These are phyloP conservation scores for Cicer cuneatum DNA, from an alignment of 306 rosid genomes.

Conservation along the genomic window DNA sequence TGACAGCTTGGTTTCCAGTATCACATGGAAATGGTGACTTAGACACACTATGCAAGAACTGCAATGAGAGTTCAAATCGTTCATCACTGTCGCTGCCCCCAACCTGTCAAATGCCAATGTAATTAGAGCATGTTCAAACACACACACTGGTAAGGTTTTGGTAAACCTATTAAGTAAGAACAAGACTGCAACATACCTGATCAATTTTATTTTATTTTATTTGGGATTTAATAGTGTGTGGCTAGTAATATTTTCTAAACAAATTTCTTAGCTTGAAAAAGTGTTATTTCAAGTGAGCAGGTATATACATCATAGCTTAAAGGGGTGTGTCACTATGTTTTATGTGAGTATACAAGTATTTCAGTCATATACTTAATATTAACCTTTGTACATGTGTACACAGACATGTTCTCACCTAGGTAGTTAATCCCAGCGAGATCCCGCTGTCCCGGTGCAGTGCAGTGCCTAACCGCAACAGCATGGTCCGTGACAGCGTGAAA, in stretches of 20 bases:
- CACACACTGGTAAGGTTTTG: neutral
- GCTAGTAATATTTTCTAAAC: neutral
- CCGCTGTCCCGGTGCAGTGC: no score
- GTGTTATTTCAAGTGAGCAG: neutral
- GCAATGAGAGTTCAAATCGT: conserved; percentile 79
- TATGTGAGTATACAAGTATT: conserved; percentile 8
- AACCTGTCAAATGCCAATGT: conserved; percentile 59
- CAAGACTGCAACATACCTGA: neutral
- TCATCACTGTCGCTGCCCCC: conserved; percentile 74
- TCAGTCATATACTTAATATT: conserved; percentile 10
- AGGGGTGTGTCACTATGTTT: neutral
- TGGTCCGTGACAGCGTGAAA: no score
- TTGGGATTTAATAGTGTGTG: neutral
- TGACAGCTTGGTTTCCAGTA: conserved; percentile 73
- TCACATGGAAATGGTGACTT: conserved; percentile 82
- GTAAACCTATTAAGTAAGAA: neutral
- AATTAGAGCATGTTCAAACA: conserved; percentile 39
- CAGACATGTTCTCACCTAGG: conserved; percentile 6
- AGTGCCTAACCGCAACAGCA: no score
- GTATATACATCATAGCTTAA: neutral
- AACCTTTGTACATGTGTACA: neutral
- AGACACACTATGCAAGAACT: conserved; percentile 73
- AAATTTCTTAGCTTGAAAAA: neutral
- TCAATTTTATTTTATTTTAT: neutral
- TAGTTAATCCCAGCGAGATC: no score